A percentile compares a stretch with the other conserved stretches of the same genome.
Evolutionary conservation across 306 rosid species (phyloP).

Genomic region (Medicago lupulina): DNA sequence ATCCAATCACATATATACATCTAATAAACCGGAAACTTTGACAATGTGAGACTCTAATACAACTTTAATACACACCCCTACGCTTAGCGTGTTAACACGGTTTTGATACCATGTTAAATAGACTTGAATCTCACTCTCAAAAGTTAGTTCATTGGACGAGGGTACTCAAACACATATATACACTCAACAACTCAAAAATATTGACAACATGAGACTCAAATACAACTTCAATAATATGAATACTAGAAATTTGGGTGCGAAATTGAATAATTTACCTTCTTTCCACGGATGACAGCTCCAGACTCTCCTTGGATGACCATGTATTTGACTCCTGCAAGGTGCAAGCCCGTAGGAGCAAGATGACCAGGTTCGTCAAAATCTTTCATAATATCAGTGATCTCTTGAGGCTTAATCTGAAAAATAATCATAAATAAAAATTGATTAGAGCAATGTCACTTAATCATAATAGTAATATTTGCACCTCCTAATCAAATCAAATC

Average conservation of each 20-base stretch:
- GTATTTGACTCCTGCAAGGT: constrained; percentile 75
- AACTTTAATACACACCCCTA: no score
- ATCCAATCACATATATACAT: no score
- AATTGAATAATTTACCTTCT: constrained; percentile 60
- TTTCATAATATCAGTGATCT: constrained; percentile 66
- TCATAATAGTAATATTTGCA: not conserved
- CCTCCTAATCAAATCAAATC: not conserved
- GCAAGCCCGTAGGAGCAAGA: constrained; percentile 96
- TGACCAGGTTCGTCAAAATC: constrained; percentile 93
- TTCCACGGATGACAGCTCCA: constrained; percentile 95
- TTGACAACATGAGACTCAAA: no score
- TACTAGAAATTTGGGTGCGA: not conserved
- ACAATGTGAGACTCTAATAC: no score
- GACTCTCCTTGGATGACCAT: constrained; percentile 98
- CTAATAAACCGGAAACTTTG: no score
- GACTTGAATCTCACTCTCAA: no score
- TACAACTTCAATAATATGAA: not conserved
- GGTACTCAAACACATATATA: no score
- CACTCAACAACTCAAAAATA: no score
- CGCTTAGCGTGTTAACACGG: no score
- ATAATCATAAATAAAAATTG: not conserved
- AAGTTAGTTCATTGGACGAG: no score
- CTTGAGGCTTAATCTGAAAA: constrained; percentile 65
- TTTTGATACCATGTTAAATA: no score
- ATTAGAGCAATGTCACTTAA: not conserved